Conservation (phyloP, 106 monocot species). For the Dendrobium catenatum region DNA sequence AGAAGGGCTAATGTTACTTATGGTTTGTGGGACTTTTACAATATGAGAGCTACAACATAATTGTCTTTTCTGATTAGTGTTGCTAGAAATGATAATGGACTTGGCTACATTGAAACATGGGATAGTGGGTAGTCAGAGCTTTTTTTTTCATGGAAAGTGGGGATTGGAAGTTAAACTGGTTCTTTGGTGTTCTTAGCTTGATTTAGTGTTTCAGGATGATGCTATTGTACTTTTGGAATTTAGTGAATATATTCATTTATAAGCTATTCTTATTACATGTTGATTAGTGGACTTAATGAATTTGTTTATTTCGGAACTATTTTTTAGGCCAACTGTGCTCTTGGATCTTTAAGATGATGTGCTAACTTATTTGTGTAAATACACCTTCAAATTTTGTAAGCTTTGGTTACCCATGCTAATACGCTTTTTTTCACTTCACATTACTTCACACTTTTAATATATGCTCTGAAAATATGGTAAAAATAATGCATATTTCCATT, state of each 20-base stretch:
- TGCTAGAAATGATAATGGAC: not conserved
- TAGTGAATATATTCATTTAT: not conserved
- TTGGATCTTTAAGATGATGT: not conserved
- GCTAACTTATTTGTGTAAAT: not conserved
- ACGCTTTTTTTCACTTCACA: not conserved
- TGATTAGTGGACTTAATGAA: not conserved
- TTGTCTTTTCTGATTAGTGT: not conserved
- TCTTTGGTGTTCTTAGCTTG: not conserved
- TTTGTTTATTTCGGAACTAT: not conserved
- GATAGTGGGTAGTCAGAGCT: too few species aligned
- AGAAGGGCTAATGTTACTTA: not conserved
- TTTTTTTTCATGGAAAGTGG: not conserved
- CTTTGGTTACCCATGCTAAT: not conserved
- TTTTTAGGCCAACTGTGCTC: not conserved
- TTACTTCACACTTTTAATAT: not conserved
- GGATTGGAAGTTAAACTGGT: not conserved
- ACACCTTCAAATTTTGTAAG: not conserved
- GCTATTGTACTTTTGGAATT: not conserved
- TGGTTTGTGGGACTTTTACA: not conserved
- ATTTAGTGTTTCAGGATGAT: not conserved
- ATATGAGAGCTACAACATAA: not conserved
- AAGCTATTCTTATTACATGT: not conserved
- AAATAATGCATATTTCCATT: not conserved
- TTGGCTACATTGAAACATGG: not conserved
- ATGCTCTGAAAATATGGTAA: not conserved